These are phyloP conservation scores for Catharanthus roseus DNA, from an alignment of 257 asterid species.

Conservation along the genomic window DNA sequence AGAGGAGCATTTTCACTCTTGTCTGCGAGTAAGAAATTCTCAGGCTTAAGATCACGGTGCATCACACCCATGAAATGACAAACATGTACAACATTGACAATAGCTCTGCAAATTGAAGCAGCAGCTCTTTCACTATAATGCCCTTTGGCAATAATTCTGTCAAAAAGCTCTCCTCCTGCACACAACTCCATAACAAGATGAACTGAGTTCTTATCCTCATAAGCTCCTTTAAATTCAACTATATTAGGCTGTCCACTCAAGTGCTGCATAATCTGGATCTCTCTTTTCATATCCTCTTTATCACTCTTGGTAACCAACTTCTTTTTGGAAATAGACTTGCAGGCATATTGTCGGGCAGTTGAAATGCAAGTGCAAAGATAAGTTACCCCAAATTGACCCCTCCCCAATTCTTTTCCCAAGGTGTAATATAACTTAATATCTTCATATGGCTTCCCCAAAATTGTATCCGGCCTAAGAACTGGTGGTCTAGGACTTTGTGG, in stretches of 20 bases:
- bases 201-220: slow-evolving; percentile 61
- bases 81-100: slow-evolving; percentile 64
- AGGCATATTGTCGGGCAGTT: slow-evolving; percentile 54
- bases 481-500: slow-evolving; percentile 38
- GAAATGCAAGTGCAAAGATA: slow-evolving; percentile 45
- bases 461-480: slow-evolving; percentile 32
- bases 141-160: slow-evolving; percentile 65
- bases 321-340: slow-evolving; percentile 72
- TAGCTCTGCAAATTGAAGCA: slow-evolving; percentile 56
- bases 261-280: slow-evolving; percentile 81
- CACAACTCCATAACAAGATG: slow-evolving; percentile 83
- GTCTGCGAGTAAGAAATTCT: slow-evolving; percentile 69
- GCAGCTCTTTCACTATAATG: slow-evolving; percentile 76
- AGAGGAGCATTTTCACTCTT: slow-evolving; percentile 46
- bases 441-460: slow-evolving; percentile 60
- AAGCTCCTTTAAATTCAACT: slow-evolving; percentile 74
- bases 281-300: slow-evolving; percentile 76
- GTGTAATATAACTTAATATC: slow-evolving; percentile 45
- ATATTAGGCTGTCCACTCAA: slow-evolving; percentile 75
- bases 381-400: slow-evolving; percentile 82
- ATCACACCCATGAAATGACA: slow-evolving; percentile 86
- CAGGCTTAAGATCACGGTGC: slow-evolving; percentile 83
- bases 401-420: slow-evolving; percentile 63
- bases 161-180: slow-evolving; percentile 81
- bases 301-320: slow-evolving; percentile 58